These are phyloP conservation scores for Apiotrichum montevideense DNA, from an alignment of 1,284 basidiomycete genomes.

Conservation along the genomic window DNA sequence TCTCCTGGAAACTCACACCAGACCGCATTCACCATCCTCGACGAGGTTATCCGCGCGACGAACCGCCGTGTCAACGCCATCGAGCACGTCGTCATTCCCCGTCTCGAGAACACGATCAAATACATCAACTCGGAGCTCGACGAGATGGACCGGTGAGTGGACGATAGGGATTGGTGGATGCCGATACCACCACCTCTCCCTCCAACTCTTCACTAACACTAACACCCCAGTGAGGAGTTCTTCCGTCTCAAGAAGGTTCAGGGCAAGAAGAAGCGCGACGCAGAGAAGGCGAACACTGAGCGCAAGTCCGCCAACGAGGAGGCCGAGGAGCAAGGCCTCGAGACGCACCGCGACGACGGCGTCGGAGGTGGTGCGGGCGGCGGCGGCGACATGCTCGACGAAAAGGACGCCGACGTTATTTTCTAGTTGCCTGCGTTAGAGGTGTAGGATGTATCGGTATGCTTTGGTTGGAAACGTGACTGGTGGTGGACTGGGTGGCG, in stretches of 20 bases:
- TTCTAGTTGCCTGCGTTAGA: conserved; percentile 52
- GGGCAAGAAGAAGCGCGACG: conserved; percentile 88
- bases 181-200: background rate
- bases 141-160: conserved; percentile 76
- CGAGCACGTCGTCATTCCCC: conserved; percentile 94
- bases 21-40: conserved; percentile 96
- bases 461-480: too few relatives aligned
- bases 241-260: conserved; percentile 95
- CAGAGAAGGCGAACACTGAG: conserved; percentile 28
- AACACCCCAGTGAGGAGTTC: conserved; percentile 66
- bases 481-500: background rate
- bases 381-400: conserved; percentile 62
- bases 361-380: conserved; percentile 41
- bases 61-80: conserved; percentile 98
- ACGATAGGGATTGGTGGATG: background rate
- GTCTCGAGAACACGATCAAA: conserved; percentile 93
- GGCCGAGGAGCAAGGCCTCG: conserved; percentile 38
- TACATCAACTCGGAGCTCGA: conserved; percentile 95
- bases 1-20: conserved; percentile 46
- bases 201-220: background rate
- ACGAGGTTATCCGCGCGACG: conserved; percentile 97
- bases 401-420: conserved; percentile 86
- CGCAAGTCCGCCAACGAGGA: conserved; percentile 28
- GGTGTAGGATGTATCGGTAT: background rate
- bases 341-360: conserved; percentile 44